These are phyloP conservation scores for Chytridium lagenaria DNA, from an alignment of 371 early-diverging fungal species.

Conservation along the genomic window DNA sequence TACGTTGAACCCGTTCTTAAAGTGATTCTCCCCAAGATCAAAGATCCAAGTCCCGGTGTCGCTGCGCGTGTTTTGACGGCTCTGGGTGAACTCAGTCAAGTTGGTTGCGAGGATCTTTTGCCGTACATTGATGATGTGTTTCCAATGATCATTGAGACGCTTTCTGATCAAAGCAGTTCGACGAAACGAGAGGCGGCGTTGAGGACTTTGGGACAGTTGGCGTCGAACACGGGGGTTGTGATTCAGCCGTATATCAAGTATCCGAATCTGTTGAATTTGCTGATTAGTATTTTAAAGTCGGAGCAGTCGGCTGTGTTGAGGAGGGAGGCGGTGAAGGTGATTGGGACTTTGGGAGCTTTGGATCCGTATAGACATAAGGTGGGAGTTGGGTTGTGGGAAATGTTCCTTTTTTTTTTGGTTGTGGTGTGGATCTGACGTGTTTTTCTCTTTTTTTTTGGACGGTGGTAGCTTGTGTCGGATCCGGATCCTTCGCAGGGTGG, in stretches of 20 bases:
- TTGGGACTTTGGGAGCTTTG: constrained; percentile 95
- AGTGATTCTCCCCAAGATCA: constrained; percentile 82
- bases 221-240: constrained; percentile 87
- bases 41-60: constrained; percentile 81
- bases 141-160: constrained; percentile 86
- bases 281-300: constrained; percentile 83
- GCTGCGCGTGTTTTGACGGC: constrained; percentile 84
- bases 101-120: constrained; percentile 84
- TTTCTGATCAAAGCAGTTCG: constrained; percentile 88
- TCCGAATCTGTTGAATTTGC: constrained; percentile 79
- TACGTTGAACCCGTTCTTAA: constrained; percentile 90
- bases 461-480: constrained; percentile 24
- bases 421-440: constrained; percentile 17
- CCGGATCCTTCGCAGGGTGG: constrained; percentile 29
- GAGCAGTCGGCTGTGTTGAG: constrained; percentile 78
- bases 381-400: no score
- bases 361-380: constrained; percentile 94
- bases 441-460: not conserved
- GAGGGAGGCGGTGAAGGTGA: constrained; percentile 83
- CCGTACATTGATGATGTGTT: constrained; percentile 84
- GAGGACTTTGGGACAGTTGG: constrained; percentile 82
- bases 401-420: not conserved
- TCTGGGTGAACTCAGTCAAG: constrained; percentile 86
- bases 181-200: constrained; percentile 90
- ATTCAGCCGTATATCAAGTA: constrained; percentile 91